Evolutionary conservation across 2,329 filamentous ascomycete species (phyloP), one percentile per base, ranked within the genome.

Genomic region (Aureobasidium sp.): DNA sequence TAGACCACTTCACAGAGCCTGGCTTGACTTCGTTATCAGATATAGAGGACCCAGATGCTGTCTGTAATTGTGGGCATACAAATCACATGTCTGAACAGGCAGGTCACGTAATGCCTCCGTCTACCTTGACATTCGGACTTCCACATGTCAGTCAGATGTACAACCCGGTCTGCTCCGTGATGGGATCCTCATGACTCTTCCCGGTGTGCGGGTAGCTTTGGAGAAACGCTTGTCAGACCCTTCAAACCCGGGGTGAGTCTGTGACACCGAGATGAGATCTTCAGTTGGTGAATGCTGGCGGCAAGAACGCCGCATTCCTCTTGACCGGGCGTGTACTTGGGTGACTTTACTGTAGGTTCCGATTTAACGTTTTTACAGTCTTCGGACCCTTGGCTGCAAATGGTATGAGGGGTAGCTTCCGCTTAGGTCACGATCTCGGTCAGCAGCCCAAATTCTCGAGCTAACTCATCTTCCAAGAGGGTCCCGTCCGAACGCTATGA

Each of bases 311-410:
- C 56, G 56, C 32, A 5, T 55, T 55, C 53, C 46, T 36, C 57
- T 59, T 41, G 56, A 50, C 56, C n/a, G 32, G 57, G 24, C n/a
- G 37, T 13, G 24, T 13, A 59, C 26, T 37, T 34, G 32, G 5
- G 39, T 26, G 50, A 57, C 41, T 26, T n/a, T 44, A 26, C 41
- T 34, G 13, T 10, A 57, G 10, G 34, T 39, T 39, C 27, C 24
- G 24, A 34, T 57, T 46, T 59, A 60, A 51, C 57, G 57, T 46
- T 60, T 32, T 34, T 51, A 60, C 57, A 60, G 56, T 39, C 51
- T 43, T 36, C 9, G 26, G 36, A 43, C 51, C 51, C 51, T 57
- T 46, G 26, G 39, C 53, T 46, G 26, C 6, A 46, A 24, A 36
- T 34, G 53, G 41, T 29, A 57, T 55, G 39, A 44, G 53, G 39